Evolutionary conservation across 371 early-diverging fungal genomes (phyloP).

Genomic region (Haplosporangium sp.): DNA sequence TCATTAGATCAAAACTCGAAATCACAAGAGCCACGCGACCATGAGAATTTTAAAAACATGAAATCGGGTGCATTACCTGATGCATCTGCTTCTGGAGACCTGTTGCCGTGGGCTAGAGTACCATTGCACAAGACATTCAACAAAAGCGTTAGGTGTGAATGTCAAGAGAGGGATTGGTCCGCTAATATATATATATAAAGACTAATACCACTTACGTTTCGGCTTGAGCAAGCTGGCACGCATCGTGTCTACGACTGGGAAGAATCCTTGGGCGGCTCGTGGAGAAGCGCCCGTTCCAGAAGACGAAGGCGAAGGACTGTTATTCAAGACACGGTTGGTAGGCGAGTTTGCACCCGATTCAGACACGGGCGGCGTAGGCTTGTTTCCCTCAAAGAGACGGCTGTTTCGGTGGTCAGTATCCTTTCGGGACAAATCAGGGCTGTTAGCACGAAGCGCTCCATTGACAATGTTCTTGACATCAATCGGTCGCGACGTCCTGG

Average conservation of each 20-base stretch:
- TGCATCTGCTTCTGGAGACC: conserved; percentile 10
- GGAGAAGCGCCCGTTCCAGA: conserved; percentile 13
- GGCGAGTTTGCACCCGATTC: conserved; percentile 9
- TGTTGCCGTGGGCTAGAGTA: conserved; percentile 12
- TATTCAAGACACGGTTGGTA: conserved; percentile 10
- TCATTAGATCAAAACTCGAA: not conserved
- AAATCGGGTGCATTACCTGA: conserved; percentile 2
- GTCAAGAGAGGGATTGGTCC: no score
- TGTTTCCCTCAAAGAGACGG: conserved; percentile 24
- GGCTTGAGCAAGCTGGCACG: conserved; percentile 17
- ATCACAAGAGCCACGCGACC: not conserved
- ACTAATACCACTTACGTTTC: conserved; percentile 1
- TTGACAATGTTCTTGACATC: conserved; percentile 9
- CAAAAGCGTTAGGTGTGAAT: no score
- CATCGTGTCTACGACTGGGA: conserved; percentile 34
- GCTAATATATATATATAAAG: not conserved
- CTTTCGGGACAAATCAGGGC: conserved; percentile 24
- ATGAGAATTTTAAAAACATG: not conserved
- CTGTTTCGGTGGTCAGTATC: conserved; percentile 25
- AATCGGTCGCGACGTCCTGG: conserved; percentile 21
- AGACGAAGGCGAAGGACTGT: conserved; percentile 1
- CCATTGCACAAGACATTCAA: not conserved
- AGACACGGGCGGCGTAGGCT: not conserved
- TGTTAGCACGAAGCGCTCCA: conserved; percentile 15
- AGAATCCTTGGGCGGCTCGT: conserved; percentile 26